Evolutionary conservation across 2,329 filamentous ascomycete genomes (phyloP).

Genomic region (Cytospora piceicola): DNA sequence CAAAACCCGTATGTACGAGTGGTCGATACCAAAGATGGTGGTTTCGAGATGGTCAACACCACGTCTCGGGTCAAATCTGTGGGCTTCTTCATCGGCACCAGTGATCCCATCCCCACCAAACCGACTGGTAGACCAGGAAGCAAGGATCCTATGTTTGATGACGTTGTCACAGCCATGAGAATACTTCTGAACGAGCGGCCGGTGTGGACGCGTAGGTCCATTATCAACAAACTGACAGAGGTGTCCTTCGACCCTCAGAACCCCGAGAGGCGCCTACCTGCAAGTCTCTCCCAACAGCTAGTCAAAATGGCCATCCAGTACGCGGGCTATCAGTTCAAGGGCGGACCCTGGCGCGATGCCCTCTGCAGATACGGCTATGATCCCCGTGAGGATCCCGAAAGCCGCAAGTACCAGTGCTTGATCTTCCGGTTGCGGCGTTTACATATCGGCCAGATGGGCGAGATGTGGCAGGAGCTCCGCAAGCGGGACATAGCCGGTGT

Average conservation of each 20-base stretch:
- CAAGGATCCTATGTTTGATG: constrained; percentile 63
- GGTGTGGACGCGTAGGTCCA: constrained; percentile 82
- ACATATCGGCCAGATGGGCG: constrained; percentile 49
- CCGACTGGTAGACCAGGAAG: constrained; percentile 64
- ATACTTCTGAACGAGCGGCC: constrained; percentile 73
- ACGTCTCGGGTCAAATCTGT: constrained; percentile 60
- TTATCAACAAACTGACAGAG: constrained; percentile 69
- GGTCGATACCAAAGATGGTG: constrained; percentile 59
- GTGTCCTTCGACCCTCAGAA: constrained; percentile 36
- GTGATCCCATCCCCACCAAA: constrained; percentile 63
- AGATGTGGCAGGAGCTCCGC: constrained; percentile 55
- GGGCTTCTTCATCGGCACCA: constrained; percentile 61
- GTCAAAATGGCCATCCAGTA: constrained; percentile 81
- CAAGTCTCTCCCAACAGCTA: constrained; percentile 50
- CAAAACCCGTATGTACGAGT: constrained; percentile 80
- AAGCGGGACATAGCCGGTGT: constrained; percentile 38
- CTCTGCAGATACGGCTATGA: constrained; percentile 86
- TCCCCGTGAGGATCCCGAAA: constrained; percentile 75
- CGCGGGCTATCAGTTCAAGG: constrained; percentile 88
- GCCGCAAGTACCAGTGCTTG: constrained; percentile 84
- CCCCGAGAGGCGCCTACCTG: constrained; percentile 41
- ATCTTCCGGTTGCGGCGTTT: constrained; percentile 75
- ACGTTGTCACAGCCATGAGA: constrained; percentile 66
- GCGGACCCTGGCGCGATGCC: constrained; percentile 88
- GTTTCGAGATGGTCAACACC: constrained; percentile 58